Percentiles rank a stretch among this genome's conserved stretches.
These are phyloP conservation scores for Trichoderma oligosporum DNA, from an alignment of 2,329 filamentous ascomycete genomes.

Conservation along the genomic window DNA sequence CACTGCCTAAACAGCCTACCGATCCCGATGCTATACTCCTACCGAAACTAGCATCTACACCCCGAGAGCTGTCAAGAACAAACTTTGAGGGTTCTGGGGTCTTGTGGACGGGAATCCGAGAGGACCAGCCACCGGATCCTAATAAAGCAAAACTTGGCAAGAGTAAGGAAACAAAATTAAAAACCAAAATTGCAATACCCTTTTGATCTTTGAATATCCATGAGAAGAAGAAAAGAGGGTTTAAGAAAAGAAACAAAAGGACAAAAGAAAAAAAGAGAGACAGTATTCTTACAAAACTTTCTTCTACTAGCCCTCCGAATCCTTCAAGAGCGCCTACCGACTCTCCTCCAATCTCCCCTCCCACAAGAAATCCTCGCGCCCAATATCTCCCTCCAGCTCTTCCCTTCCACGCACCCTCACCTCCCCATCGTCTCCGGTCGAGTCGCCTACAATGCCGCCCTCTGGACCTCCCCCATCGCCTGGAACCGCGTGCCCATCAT, in stretches of 20 bases:
- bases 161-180: slow-evolving; percentile 42
- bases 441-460: slow-evolving; percentile 84
- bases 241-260: background rate
- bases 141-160: slow-evolving; percentile 62
- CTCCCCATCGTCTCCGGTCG: slow-evolving; percentile 89
- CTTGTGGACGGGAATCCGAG: slow-evolving; percentile 27
- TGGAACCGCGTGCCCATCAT: slow-evolving; percentile 92
- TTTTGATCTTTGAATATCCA: background rate
- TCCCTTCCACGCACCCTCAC: slow-evolving; percentile 75
- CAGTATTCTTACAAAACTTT: background rate
- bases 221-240: too few species aligned
- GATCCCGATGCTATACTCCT: slow-evolving; percentile 8
- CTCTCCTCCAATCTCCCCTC: slow-evolving; percentile 61
- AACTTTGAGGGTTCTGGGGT: slow-evolving; percentile 35
- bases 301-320: slow-evolving; percentile 53
- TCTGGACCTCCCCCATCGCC: slow-evolving; percentile 94
- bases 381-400: slow-evolving; percentile 66
- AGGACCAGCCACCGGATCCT: slow-evolving; percentile 44
- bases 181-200: too few species aligned
- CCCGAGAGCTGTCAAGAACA: slow-evolving; percentile 24
- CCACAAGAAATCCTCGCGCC: slow-evolving; percentile 74
- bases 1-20: background rate
- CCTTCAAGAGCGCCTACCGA: slow-evolving; percentile 64
- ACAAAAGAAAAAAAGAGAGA: too few species aligned
- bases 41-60: slow-evolving; percentile 14